Conservation (phyloP, 305 asterid species). For the Solanum aculeatissimum region DNA sequence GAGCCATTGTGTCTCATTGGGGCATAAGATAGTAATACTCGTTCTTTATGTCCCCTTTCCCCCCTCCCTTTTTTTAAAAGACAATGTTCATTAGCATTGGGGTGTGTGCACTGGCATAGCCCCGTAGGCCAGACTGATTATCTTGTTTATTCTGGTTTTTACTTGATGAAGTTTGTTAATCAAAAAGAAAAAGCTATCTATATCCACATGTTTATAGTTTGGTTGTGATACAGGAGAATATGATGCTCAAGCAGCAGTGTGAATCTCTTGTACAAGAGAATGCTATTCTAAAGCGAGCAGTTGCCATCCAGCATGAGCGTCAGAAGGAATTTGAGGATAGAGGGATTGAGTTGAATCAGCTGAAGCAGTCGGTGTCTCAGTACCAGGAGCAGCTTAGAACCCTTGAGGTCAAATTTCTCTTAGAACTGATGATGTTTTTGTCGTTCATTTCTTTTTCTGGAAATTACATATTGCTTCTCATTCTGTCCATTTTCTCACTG, state of each 20-base stretch:
- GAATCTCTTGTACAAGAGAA: slow-evolving; percentile 74
- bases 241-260: slow-evolving; percentile 61
- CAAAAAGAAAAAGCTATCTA: neutral
- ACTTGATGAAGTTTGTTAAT: neutral
- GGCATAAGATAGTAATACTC: neutral
- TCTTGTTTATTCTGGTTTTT: neutral
- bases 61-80: neutral
- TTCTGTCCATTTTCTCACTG: neutral
- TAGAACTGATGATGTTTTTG: neutral
- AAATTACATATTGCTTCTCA: neutral
- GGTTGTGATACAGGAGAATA: slow-evolving; percentile 40
- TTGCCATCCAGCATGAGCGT: slow-evolving; percentile 51
- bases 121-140: neutral
- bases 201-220: neutral
- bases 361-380: slow-evolving; percentile 73
- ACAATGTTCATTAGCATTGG: no score
- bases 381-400: slow-evolving; percentile 94
- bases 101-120: neutral
- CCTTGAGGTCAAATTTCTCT: slow-evolving; percentile 63
- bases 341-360: slow-evolving; percentile 69
- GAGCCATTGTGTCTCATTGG: neutral
- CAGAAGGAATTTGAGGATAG: slow-evolving; percentile 79
- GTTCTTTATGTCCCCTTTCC: neutral
- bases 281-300: slow-evolving; percentile 29
- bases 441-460: neutral